Conservation (phyloP, 1,284 basidiomycete genomes). For the Pseudozyma tsukubaensis region DNA sequence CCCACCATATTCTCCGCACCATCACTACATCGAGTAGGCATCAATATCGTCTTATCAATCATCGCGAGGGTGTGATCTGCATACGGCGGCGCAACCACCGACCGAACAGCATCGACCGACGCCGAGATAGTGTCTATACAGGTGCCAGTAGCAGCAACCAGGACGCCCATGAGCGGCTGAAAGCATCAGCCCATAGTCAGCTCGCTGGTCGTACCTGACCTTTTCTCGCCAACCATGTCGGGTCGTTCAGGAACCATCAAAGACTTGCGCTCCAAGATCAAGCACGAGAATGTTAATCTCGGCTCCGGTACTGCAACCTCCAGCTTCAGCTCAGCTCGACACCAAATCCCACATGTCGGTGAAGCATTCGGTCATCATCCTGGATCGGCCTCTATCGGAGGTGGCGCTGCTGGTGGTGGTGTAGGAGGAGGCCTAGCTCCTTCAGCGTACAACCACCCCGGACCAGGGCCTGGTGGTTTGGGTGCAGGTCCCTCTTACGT, state of each 20-base stretch:
- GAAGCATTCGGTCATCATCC: conserved; percentile 48
- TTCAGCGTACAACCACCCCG: conserved; percentile 2
- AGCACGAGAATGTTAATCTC: conserved; percentile 62
- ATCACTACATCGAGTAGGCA: no score
- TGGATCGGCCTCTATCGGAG: conserved; percentile 23
- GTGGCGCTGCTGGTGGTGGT: not conserved
- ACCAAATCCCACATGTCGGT: conserved; percentile 31
- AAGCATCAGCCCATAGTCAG: not conserved
- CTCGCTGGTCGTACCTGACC: not conserved
- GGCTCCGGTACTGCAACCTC: conserved; percentile 57
- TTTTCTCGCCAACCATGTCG: conserved; percentile 21
- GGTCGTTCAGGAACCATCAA: conserved; percentile 45
- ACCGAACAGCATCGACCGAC: no score
- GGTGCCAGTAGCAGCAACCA: no score
- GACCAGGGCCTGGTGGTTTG: conserved; percentile 7
- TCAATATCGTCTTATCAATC: no score
- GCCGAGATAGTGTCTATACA: no score
- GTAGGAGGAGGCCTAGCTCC: not conserved
- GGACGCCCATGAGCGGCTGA: no score
- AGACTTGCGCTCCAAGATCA: conserved; percentile 65
- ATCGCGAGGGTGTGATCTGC: no score
- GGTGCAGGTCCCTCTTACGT: conserved; percentile 47
- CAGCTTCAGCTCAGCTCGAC: conserved; percentile 34
- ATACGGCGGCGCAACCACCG: no score
- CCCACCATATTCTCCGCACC: no score